phyloP scores from a whole-genome alignment of 225 moss, liverwort and hornwort genomes.

The Straminergon stramineum region DNA sequence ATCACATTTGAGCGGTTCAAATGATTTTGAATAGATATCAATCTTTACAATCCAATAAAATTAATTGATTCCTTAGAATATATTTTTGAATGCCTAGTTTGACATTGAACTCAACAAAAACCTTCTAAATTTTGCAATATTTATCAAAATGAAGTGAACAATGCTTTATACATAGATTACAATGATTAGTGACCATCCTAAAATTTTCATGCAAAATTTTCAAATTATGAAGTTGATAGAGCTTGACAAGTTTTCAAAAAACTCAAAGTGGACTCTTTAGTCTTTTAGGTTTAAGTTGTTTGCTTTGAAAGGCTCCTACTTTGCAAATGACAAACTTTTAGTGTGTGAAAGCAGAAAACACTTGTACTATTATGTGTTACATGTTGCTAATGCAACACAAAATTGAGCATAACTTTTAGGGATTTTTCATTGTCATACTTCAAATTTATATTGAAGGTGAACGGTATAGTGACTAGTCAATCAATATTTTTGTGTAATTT shows the following conservation, averaged over 20 bases:
- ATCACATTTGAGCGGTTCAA: no score
- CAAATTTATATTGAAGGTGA: neutral
- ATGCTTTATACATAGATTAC: no score
- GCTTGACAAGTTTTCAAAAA: neutral
- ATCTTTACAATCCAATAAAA: no score
- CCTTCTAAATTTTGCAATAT: neutral
- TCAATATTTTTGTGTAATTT: neutral
- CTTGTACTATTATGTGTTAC: neutral
- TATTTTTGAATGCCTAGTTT: no score
- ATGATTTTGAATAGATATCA: no score
- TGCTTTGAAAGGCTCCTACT: neutral
- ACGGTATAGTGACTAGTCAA: neutral
- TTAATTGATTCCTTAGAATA: no score
- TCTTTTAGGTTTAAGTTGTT: neutral
- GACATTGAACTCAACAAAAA: neutral
- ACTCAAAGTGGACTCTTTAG: neutral
- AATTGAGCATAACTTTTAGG: neutral
- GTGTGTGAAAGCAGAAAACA: neutral
- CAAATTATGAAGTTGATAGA: neutral
- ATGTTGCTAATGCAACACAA: neutral
- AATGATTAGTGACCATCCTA: neutral
- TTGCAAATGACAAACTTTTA: neutral
- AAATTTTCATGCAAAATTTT: neutral
- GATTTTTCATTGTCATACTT: neutral
- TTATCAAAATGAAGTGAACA: neutral